phyloP scores from a whole-genome alignment of 345 rosid genomes.

The Salix suchowensis region DNA sequence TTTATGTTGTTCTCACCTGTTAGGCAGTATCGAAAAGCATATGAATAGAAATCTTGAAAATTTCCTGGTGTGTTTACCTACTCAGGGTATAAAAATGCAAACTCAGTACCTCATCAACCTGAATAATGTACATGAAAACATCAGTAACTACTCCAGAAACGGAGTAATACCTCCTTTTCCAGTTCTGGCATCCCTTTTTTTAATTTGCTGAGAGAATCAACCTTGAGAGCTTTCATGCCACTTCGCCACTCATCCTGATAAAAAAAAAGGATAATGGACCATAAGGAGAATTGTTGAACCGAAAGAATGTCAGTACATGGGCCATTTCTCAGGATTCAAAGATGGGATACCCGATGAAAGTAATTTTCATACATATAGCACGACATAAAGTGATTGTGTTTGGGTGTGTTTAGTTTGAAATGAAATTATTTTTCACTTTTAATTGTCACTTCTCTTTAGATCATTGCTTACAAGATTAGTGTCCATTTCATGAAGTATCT shows the following conservation, averaged over 20 bases:
- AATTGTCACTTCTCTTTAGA: no score
- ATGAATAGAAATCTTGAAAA: slow-evolving; percentile 78
- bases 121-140: background rate
- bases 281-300: background rate
- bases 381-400: no score
- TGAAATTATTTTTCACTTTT: no score
- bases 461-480: no score
- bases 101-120: slow-evolving; percentile 9
- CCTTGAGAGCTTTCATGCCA: slow-evolving; percentile 68
- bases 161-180: slow-evolving; percentile 70
- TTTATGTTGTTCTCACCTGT: slow-evolving; percentile 54
- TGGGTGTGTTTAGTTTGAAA: no score
- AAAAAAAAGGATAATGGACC: background rate
- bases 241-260: slow-evolving; percentile 88
- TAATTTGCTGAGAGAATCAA: slow-evolving; percentile 59
- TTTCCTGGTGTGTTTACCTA: slow-evolving; percentile 69
- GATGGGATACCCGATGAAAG: no score
- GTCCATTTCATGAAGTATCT: background rate
- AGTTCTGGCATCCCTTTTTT: slow-evolving; percentile 70
- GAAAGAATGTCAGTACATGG: background rate
- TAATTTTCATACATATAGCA: no score
- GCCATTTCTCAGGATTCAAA: no score
- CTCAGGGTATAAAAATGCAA: slow-evolving; percentile 11
- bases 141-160: background rate
- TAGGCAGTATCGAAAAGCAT: slow-evolving; percentile 79